phyloP scores from a whole-genome alignment of 306 rosid species.

The Pyrus communis region DNA sequence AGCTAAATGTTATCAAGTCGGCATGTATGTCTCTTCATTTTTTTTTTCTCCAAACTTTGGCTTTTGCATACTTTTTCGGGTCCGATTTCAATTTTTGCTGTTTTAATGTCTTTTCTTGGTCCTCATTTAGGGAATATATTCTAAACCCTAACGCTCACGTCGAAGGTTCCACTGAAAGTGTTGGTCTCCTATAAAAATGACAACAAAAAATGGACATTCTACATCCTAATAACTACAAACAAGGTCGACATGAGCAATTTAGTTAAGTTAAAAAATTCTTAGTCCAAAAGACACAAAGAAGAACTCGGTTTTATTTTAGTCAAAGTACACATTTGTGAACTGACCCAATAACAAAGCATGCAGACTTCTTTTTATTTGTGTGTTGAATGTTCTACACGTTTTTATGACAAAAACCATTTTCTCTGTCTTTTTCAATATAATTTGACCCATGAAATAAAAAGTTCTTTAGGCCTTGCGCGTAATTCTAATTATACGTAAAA shows the following conservation, averaged over 20 bases:
- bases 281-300: neutral
- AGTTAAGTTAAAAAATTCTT: neutral
- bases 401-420: constrained; percentile 16
- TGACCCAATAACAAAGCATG: neutral
- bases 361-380: neutral
- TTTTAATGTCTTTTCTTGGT: neutral
- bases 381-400: constrained; percentile 27
- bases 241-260: neutral
- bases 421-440: neutral
- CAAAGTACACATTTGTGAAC: constrained; percentile 4
- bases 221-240: neutral
- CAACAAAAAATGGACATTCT: neutral
- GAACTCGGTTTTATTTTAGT: constrained; percentile 7
- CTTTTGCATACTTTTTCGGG: neutral
- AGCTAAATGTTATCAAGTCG: neutral
- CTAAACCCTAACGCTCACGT: neutral
- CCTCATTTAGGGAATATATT: neutral
- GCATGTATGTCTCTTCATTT: neutral
- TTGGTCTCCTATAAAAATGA: neutral
- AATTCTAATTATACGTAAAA: too few species aligned
- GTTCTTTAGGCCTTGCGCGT: neutral
- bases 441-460: neutral
- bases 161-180: neutral
- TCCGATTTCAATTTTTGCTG: neutral
- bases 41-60: neutral